phyloP scores from a whole-genome alignment of 2,329 filamentous ascomycete genomes.

The Amphichorda felina region DNA sequence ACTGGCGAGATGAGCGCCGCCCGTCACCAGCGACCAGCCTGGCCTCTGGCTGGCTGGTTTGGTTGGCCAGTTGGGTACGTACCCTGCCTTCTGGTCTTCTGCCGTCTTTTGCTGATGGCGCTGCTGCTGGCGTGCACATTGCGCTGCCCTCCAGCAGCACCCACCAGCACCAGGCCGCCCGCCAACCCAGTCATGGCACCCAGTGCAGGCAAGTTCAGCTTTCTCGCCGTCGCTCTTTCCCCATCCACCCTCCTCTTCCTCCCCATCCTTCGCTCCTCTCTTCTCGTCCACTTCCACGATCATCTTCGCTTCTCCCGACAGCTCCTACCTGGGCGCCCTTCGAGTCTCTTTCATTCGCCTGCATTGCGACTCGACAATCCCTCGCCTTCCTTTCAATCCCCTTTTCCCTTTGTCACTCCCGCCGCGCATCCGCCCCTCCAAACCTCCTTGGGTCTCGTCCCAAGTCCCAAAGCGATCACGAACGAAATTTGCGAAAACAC shows the following conservation, averaged over 20 bases:
- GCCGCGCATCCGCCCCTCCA: slow-evolving; percentile 1
- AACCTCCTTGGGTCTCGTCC: slow-evolving; percentile 2
- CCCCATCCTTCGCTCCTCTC: slow-evolving; percentile 11
- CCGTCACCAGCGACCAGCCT: neutral
- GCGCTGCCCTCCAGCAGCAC: neutral
- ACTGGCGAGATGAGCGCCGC: neutral
- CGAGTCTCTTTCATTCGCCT: slow-evolving; percentile 1
- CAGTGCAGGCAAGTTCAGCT: slow-evolving; percentile 11
- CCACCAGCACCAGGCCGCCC: neutral
- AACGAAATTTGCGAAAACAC: slow-evolving; percentile 18
- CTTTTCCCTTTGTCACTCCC: slow-evolving; percentile 7
- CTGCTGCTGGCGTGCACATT: no score
- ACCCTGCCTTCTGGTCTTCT: no score
- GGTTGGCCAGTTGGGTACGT: no score
- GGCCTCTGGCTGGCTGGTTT: no score
- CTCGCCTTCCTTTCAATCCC: slow-evolving; percentile 2
- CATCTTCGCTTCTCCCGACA: slow-evolving; percentile 7
- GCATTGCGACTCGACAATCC: neutral
- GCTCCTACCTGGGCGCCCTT: slow-evolving; percentile 3
- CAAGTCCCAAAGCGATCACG: slow-evolving; percentile 8
- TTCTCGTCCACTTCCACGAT: slow-evolving; percentile 19
- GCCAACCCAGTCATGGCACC: neutral
- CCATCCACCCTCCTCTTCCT: slow-evolving; percentile 15
- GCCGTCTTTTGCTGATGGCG: no score
- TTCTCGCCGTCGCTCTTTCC: slow-evolving; percentile 6